Base-by-base conservation (phyloP, 306 rosid genomes). In the Cicer arietinum region DNA sequence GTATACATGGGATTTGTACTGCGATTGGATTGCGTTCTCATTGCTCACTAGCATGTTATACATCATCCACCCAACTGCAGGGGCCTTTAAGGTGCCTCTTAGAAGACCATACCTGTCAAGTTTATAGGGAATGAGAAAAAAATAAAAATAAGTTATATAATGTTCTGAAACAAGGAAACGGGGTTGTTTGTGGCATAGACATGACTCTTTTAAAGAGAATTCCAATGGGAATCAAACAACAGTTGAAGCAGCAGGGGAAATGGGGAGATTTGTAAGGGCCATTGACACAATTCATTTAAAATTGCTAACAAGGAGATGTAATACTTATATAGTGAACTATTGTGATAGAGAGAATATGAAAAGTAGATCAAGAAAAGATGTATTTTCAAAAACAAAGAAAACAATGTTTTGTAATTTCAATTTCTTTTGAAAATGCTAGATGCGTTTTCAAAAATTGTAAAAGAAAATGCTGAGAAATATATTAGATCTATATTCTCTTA, bases 41-140 rank as follows among this genome's bases (percentile, higher is more conserved):
- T 94, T 90, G 88, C 97, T 94, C 77, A 94, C 98, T 6, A 94
- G 97, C 84, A 94, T 78, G 84, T 90, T 94, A 60, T 94, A 94
- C 95, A 94, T 86, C 97, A 91, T 90, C 98, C 97, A 94, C 14
- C 98, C 97, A 74, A 94, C 85, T 18, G 96, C 98, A n/a, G 97
- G 97, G 12, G 97, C 90, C 85, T 86, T 90, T 77, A 94, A 84
- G 57, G 98, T 91, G 60, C 96, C 98, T 78, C 93, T 84, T 46
- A 94, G 90, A 58, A 91, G 85, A 70, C 96, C 93, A 43, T 94
- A 91, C 91, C 98, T 94, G 83, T 48, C 7, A 70, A 37, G 73
- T 75, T 80, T 65, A 53, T 13, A 62, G 76, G 56, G 46, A 67
- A 66, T 45, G 2, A 18, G 41, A 62, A 53, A 76, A 63, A 43